These are phyloP conservation scores for Pisolithus orientalis DNA, from an alignment of 768 basidiomycete genomes.

Conservation along the genomic window DNA sequence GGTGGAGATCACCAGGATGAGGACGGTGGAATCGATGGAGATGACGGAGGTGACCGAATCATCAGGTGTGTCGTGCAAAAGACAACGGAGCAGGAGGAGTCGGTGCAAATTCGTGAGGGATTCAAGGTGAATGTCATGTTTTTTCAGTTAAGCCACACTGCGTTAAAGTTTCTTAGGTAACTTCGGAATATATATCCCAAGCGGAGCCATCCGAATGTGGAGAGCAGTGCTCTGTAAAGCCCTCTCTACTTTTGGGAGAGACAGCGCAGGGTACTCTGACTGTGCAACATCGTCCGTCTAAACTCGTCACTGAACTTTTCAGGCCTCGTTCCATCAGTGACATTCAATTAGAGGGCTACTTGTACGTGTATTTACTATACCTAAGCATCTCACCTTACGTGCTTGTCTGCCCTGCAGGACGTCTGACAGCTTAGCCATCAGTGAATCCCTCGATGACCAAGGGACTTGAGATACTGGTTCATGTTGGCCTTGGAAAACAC, in stretches of 20 bases:
- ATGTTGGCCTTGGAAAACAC: conserved; percentile 24
- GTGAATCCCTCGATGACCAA: conserved; percentile 8
- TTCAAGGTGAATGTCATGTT: conserved; percentile 30
- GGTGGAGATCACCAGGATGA: conserved; percentile 24
- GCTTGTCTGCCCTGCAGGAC: conserved; percentile 2
- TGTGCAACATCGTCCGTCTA: conserved; percentile 11
- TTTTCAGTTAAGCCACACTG: neutral
- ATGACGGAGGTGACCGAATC: conserved; percentile 22
- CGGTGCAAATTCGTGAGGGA: conserved; percentile 33
- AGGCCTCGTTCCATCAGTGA: neutral
- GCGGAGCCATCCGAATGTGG: conserved; percentile 4
- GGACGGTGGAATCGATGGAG: conserved; percentile 18
- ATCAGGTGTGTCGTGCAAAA: conserved; percentile 46
- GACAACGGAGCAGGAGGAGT: conserved; percentile 47
- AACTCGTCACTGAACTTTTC: neutral
- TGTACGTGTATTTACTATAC: conserved; percentile 8
- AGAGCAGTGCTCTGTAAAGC: conserved; percentile 9
- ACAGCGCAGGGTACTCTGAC: conserved; percentile 30
- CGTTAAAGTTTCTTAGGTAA: neutral
- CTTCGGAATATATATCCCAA: conserved; percentile 7
- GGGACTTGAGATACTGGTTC: conserved; percentile 16
- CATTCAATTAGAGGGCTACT: conserved; percentile 5
- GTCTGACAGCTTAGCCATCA: conserved; percentile 11
- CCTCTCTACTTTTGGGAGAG: conserved; percentile 29
- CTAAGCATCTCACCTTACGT: neutral